Percentiles rank a stretch among this genome's conserved stretches.
Evolutionary conservation across 2,329 filamentous ascomycete genomes (phyloP).

Genomic region (Hortaea werneckii): DNA sequence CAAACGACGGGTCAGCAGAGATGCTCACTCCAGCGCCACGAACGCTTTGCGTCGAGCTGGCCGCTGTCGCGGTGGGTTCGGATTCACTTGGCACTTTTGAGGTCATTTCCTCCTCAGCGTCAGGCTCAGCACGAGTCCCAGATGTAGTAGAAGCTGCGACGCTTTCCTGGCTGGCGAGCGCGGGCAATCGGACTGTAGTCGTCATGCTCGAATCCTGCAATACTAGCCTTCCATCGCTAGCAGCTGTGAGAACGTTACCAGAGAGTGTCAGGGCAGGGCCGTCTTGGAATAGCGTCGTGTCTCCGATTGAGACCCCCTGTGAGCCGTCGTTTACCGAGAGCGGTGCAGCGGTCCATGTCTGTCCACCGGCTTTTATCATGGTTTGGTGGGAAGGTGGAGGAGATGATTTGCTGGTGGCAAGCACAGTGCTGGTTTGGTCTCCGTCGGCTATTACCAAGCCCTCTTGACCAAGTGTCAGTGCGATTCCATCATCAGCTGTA

Average conservation of each 20-base stretch:
- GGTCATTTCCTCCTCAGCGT: too few relatives aligned
- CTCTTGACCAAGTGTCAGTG: not conserved
- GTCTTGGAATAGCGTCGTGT: not conserved
- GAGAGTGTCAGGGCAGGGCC: not conserved
- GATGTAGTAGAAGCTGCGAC: conserved; percentile 88
- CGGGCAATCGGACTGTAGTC: not conserved
- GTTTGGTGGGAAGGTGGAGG: not conserved
- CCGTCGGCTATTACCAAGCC: not conserved
- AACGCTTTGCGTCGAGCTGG: too few relatives aligned
- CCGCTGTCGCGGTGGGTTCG: too few relatives aligned
- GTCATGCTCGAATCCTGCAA: not conserved
- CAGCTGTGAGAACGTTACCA: not conserved
- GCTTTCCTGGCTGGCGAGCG: conserved; percentile 45
- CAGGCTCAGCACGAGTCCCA: conserved; percentile 60
- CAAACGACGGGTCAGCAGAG: too few relatives aligned
- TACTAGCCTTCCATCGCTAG: not conserved
- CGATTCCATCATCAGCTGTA: not conserved
- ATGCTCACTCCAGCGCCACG: too few relatives aligned
- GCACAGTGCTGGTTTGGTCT: not conserved
- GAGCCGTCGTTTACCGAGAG: not conserved
- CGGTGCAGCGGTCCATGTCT: not conserved
- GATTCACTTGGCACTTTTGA: too few relatives aligned
- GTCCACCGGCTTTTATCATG: not conserved
- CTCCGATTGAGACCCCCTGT: not conserved
- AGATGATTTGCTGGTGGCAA: not conserved